Conservation (phyloP, 495 filamentous ascomycete genomes). For the Hyphodiscus hymeniophilus region DNA sequence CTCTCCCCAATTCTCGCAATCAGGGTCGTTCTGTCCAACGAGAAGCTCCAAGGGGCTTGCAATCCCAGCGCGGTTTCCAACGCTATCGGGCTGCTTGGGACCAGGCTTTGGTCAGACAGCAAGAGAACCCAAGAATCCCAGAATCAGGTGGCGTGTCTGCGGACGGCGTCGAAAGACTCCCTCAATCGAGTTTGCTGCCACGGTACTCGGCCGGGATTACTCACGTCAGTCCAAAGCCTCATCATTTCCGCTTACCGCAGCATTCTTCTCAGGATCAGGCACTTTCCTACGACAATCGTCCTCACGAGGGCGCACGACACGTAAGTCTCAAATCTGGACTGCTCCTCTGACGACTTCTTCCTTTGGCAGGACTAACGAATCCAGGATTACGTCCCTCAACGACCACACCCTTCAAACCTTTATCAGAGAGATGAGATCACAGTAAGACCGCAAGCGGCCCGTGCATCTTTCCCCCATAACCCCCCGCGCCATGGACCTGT, state of each 20-base stretch:
- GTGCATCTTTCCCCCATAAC: constrained; percentile 10
- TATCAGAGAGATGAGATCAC: constrained; percentile 18
- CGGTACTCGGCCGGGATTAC: background rate
- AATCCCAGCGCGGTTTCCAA: constrained; percentile 28
- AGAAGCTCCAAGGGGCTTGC: constrained; percentile 14
- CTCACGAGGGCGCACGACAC: background rate
- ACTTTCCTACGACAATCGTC: background rate
- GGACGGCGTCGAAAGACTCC: background rate
- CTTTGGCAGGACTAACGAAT: constrained; percentile 11
- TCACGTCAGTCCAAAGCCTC: background rate
- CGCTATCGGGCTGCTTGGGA: constrained; percentile 33
- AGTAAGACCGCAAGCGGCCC: constrained; percentile 16
- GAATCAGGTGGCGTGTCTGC: background rate
- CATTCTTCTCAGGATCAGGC: background rate
- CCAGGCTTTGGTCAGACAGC: constrained; percentile 26
- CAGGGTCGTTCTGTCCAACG: background rate
- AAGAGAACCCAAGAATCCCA: background rate
- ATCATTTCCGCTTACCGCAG: background rate
- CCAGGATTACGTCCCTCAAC: constrained; percentile 15
- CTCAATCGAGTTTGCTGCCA: background rate
- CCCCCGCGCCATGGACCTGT: constrained; percentile 4
- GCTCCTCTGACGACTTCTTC: too few relatives aligned
- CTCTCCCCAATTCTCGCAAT: background rate
- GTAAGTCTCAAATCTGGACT: constrained; percentile 9
- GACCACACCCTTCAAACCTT: background rate